These are phyloP conservation scores for Populus alba DNA, from an alignment of 345 rosid genomes.

Conservation along the genomic window DNA sequence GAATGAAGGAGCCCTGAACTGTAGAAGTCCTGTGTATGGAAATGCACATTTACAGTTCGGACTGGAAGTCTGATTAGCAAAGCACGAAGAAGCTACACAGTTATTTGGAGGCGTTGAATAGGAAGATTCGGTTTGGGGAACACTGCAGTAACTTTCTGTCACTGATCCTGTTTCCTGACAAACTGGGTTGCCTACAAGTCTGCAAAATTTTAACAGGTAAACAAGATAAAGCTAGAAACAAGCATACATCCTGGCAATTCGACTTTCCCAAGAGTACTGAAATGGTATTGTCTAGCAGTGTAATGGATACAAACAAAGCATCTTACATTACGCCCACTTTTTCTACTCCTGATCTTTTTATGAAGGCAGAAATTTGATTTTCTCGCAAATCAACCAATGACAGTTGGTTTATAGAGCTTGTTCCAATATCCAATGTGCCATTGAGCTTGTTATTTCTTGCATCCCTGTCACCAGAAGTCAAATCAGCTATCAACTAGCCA, in stretches of 20 bases:
- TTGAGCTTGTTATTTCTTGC: slow-evolving; percentile 49
- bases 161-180: slow-evolving; percentile 47
- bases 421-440: slow-evolving; percentile 55
- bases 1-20: slow-evolving; percentile 65
- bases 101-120: slow-evolving; percentile 42
- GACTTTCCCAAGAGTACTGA: background rate
- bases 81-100: slow-evolving; percentile 45
- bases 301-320: background rate
- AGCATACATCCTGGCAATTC: background rate
- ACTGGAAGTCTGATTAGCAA: slow-evolving; percentile 40
- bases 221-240: background rate
- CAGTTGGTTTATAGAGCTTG: slow-evolving; percentile 39
- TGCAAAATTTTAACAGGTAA: slow-evolving; percentile 29
- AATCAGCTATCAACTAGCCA: background rate
- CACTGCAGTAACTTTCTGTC: slow-evolving; percentile 38
- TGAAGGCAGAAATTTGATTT: slow-evolving; percentile 41
- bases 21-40: slow-evolving; percentile 61
- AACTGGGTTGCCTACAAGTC: slow-evolving; percentile 63
- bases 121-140: slow-evolving; percentile 18
- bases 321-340: slow-evolving; percentile 45
- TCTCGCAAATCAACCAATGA: slow-evolving; percentile 49
- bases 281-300: background rate
- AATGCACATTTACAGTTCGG: slow-evolving; percentile 59
- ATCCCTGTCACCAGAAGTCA: slow-evolving; percentile 32
- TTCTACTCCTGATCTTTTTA: slow-evolving; percentile 6